Evolutionary conservation across 2,329 filamentous ascomycete species (phyloP).

Genomic region (Cadophora sp.): DNA sequence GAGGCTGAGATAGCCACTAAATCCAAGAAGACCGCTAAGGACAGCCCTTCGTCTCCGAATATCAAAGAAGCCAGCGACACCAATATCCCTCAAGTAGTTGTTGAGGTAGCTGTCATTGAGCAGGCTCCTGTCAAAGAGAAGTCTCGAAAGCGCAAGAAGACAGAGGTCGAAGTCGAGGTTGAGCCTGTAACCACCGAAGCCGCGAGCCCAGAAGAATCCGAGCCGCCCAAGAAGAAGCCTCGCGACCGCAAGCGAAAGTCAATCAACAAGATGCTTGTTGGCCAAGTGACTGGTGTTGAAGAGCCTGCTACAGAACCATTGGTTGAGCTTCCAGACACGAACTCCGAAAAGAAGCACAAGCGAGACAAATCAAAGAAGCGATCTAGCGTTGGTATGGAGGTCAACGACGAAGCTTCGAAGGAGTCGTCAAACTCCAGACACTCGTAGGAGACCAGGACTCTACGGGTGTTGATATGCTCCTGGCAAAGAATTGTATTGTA

Average conservation of each 20-base stretch:
- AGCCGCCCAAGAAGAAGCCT: constrained; percentile 17
- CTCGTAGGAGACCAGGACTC: constrained; percentile 46
- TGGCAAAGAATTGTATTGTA: constrained; percentile 32
- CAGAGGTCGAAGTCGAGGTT: neutral
- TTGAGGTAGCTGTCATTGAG: constrained; percentile 2
- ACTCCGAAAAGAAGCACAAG: constrained; percentile 28
- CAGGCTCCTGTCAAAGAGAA: neutral
- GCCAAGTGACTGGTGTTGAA: neutral
- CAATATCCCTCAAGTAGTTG: neutral
- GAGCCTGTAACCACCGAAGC: no score
- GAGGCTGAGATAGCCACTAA: neutral
- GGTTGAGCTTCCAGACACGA: constrained; percentile 27
- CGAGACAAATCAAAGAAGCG: constrained; percentile 25
- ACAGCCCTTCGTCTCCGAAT: neutral
- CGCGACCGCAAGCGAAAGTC: constrained; percentile 7
- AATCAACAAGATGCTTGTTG: neutral
- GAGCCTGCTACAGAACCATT: constrained; percentile 20
- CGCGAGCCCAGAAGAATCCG: neutral
- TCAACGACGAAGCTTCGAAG: constrained; percentile 22
- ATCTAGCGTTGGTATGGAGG: constrained; percentile 18
- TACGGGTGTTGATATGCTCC: constrained; percentile 45
- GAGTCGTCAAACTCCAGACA: constrained; percentile 44
- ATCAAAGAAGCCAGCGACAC: neutral
- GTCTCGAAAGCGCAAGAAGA: constrained; percentile 14
- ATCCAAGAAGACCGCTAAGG: neutral